Conservation (phyloP, 805 yeast species). For the Ogataea parapolymorpha region DNA sequence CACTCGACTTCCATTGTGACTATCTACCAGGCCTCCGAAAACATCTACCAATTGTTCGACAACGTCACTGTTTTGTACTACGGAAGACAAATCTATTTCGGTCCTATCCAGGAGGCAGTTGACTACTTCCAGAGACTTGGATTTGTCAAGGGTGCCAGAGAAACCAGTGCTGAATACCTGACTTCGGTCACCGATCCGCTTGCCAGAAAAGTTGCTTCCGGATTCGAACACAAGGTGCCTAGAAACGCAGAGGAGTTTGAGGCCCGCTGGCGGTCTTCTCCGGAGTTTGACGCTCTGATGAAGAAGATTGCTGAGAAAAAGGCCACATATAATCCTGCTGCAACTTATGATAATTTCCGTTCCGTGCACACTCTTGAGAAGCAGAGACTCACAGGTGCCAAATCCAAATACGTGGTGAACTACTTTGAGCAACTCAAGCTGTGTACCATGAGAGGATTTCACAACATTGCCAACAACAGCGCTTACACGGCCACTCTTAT, state of each 20-base stretch:
- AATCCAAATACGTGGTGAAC: conserved; percentile 37
- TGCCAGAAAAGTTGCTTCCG: conserved; percentile 48
- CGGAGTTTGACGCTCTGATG: conserved; percentile 42
- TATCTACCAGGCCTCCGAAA: conserved; percentile 67
- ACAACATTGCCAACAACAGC: conserved; percentile 53
- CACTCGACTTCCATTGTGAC: conserved; percentile 60
- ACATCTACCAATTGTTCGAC: conserved; percentile 58
- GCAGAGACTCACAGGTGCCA: conserved; percentile 39
- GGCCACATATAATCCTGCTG: conserved; percentile 28
- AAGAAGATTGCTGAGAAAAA: conserved; percentile 36
- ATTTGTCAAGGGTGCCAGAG: conserved; percentile 56
- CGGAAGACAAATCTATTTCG: conserved; percentile 61
- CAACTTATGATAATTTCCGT: conserved; percentile 30
- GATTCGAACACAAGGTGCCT: conserved; percentile 52
- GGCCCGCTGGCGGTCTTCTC: conserved; percentile 55
- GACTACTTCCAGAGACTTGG: conserved; percentile 59
- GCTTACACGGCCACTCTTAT: conserved; percentile 49
- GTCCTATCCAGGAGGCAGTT: conserved; percentile 51
- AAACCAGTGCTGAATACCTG: conserved; percentile 65
- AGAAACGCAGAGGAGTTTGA: conserved; percentile 56
- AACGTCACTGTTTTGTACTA: conserved; percentile 56
- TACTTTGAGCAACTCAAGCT: conserved; percentile 49
- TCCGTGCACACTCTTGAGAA: conserved; percentile 34
- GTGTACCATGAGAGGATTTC: conserved; percentile 51
- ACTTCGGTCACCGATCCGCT: conserved; percentile 66